Base-by-base conservation (phyloP, 176 grass and related monocot genomes). In the Chrysopogon serrulatus region DNA sequence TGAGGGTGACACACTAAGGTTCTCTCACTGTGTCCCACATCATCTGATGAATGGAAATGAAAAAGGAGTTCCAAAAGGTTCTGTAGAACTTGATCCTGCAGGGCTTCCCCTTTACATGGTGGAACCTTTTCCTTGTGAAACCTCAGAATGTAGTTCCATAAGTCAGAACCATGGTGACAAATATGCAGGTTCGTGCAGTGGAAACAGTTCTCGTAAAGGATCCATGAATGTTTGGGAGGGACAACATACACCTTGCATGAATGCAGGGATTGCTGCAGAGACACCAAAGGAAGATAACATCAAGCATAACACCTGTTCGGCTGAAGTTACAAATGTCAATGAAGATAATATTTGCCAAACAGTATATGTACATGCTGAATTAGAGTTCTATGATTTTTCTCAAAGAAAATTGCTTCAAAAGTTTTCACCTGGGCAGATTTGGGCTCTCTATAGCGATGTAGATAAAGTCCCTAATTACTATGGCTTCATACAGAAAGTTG, bases 71-170 rank as follows among this genome's bases (percentile, higher is more conserved):
- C 94, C 82, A 32, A 44, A 87, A 81, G 89, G 85, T 41, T 88
- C 77, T 83, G 62, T 97, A 27, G 94, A 97, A 87, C 91, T 97
- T 82, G 94, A 97, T 77, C 78, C 86, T 42, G 87, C 89, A 65
- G 83, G 87, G 6, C 89, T 97, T 60, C 94, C 94, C 26, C 28
- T 65, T 62, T 80, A 97, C 48, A 74, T 90, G 15, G 82, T 81
- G 59, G 81, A 77, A 67, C 82, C 79, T 67, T 97, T 93, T 84
- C 17, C 73, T 84, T 94, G 78, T 40, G 79, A 88, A 68, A 75
- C 68, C 81, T 89, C 71, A 48, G 66, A 91, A 72, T 86, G 61
- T 73, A 78, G 49, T 30, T 54, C 70, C 16, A 79, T 71, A 79
- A 62, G 19, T 74, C 69, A 79, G 45, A 78, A 75, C 16, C 65